Conservation (phyloP, 2,329 filamentous ascomycete genomes). For the Cadophora gregata region DNA sequence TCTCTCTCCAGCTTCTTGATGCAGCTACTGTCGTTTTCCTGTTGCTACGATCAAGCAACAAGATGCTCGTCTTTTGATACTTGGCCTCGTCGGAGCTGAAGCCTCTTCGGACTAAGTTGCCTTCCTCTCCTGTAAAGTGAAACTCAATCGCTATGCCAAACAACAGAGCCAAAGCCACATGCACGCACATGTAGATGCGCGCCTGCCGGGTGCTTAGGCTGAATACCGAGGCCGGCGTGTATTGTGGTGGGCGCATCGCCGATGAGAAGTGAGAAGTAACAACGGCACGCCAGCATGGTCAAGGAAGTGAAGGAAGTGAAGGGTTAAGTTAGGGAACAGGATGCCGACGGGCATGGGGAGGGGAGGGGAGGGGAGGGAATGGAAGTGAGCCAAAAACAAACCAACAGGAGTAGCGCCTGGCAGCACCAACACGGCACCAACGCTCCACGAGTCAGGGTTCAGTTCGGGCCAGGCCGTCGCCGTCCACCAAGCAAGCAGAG, state of each 20-base stretch:
- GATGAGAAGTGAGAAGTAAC: not conserved
- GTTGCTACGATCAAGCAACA: not conserved
- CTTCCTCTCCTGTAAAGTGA: not conserved
- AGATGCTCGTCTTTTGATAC: not conserved
- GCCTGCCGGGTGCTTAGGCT: not conserved
- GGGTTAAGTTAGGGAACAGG: not conserved
- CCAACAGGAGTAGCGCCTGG: not conserved
- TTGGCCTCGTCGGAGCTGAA: not conserved
- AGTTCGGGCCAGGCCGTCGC: conserved; percentile 2
- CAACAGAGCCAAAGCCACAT: not conserved
- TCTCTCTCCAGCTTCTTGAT: not conserved
- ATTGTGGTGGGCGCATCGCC: not conserved
- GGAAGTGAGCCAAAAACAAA: not conserved
- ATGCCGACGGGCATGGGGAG: not conserved
- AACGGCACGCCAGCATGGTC: not conserved
- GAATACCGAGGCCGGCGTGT: not conserved
- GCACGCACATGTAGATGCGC: not conserved
- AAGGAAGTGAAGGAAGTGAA: not conserved
- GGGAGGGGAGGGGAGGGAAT: not conserved
- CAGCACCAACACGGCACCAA: not conserved
- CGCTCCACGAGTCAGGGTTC: not conserved
- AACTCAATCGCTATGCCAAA: not conserved
- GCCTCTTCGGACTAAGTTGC: not conserved
- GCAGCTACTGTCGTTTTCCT: too few relatives aligned
- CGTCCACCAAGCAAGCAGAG: not conserved